Conservation (phyloP, 345 rosid genomes). For the Leavenworthia alabamica region DNA sequence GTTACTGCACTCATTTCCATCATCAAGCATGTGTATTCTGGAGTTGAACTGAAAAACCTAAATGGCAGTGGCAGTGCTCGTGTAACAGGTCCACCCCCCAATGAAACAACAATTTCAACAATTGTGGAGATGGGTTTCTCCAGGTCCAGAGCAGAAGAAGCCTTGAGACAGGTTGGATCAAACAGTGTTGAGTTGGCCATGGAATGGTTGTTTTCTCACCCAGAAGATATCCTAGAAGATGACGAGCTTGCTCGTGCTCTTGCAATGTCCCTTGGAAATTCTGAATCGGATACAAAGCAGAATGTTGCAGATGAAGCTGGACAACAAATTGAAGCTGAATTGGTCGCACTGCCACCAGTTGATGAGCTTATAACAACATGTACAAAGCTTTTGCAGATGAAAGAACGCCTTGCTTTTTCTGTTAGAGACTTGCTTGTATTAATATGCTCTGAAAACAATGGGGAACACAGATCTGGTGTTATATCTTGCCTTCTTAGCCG, state of each 20-base stretch:
- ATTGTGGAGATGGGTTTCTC: conserved; percentile 98
- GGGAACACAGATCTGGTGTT: conserved; percentile 71
- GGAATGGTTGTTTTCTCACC: conserved; percentile 97
- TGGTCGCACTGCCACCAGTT: conserved; percentile 76
- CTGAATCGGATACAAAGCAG: conserved; percentile 74
- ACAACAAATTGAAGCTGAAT: conserved; percentile 61
- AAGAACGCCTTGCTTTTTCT: conserved; percentile 82
- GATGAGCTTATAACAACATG: conserved; percentile 85
- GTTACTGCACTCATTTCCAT: conserved; percentile 71
- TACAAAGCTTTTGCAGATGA: conserved; percentile 79
- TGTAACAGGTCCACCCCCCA: conserved; percentile 79
- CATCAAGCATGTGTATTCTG: conserved; percentile 79
- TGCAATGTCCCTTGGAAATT: conserved; percentile 88
- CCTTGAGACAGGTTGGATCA: conserved; percentile 86
- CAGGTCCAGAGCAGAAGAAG: conserved; percentile 93
- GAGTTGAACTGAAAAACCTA: conserved; percentile 80
- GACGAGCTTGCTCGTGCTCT: conserved; percentile 99
- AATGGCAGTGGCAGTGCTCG: conserved; percentile 49
- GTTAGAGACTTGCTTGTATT: conserved; percentile 80
- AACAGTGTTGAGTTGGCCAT: conserved; percentile 94
- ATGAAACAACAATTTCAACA: conserved; percentile 75
- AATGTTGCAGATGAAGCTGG: conserved; percentile 43
- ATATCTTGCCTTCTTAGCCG: conserved; percentile 67
- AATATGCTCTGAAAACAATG: conserved; percentile 82
- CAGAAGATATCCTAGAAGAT: conserved; percentile 85